phyloP scores from a whole-genome alignment of 495 filamentous ascomycete genomes.

The Venustampulla echinocandica region DNA sequence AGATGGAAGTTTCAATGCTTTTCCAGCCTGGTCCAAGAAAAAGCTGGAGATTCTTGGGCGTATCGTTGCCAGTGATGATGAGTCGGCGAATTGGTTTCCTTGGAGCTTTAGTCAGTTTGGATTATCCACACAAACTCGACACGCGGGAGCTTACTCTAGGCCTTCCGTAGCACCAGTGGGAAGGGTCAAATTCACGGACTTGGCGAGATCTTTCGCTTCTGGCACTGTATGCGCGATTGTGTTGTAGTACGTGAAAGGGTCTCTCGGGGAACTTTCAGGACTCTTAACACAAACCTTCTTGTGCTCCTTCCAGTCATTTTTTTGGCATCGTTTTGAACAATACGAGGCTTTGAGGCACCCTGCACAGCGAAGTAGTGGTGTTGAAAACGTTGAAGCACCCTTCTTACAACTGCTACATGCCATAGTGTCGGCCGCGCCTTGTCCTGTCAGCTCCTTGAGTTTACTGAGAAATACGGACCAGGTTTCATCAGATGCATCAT shows the following conservation, averaged over 20 bases:
- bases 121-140: too few relatives aligned
- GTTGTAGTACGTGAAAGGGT: not conserved
- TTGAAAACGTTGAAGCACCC: not conserved
- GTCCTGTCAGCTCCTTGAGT: not conserved
- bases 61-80: conserved; percentile 11
- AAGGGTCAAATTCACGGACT: not conserved
- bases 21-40: conserved; percentile 7
- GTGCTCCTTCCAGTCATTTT: not conserved
- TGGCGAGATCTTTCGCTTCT: not conserved
- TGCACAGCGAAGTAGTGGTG: not conserved
- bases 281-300: not conserved
- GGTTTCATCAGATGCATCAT: not conserved
- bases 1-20: not conserved
- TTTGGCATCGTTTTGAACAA: not conserved
- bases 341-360: not conserved
- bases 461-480: not conserved
- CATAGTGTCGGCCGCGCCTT: not conserved
- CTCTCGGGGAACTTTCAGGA: not conserved
- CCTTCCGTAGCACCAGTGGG: not conserved
- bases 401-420: not conserved
- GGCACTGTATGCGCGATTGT: not conserved
- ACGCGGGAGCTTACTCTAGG: too few relatives aligned
- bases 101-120: not conserved
- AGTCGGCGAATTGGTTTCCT: conserved; percentile 10
- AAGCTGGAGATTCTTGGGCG: conserved; percentile 9